These are phyloP conservation scores for Fusarium irregulare DNA, from an alignment of 2,329 filamentous ascomycete genomes.

Conservation along the genomic window DNA sequence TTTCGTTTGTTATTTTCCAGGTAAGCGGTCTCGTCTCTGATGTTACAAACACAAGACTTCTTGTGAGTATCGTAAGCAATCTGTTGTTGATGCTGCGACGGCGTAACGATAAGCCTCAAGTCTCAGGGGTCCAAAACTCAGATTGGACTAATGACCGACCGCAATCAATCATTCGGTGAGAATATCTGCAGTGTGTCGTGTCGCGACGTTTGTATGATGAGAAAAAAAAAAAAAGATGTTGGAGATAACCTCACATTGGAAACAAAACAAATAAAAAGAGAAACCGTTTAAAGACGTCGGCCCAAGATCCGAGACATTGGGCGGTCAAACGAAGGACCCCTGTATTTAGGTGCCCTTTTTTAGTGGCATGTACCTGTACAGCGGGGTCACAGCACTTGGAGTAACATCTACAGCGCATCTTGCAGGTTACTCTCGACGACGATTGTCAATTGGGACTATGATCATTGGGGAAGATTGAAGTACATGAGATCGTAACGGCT, in stretches of 20 bases:
- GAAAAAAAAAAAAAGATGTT: background rate
- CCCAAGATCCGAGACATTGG: conserved; percentile 41
- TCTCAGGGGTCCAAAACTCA: background rate
- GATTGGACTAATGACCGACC: too few relatives aligned
- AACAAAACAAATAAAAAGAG: conserved; percentile 31
- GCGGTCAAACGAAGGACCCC: conserved; percentile 38
- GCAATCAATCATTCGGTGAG: background rate
- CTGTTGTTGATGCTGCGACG: background rate
- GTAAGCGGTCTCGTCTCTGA: too few relatives aligned
- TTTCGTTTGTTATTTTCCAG: background rate
- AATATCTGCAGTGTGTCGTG: background rate
- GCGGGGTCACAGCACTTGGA: background rate
- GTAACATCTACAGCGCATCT: conserved; percentile 37
- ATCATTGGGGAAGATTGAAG: too few relatives aligned
- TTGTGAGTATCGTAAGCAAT: too few relatives aligned
- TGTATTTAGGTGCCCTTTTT: conserved; percentile 14
- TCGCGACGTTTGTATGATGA: background rate
- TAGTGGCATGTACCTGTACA: conserved; percentile 9
- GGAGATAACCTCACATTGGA: conserved; percentile 28
- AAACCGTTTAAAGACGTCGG: conserved; percentile 18
- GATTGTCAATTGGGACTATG: too few relatives aligned
- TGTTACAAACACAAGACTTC: background rate
- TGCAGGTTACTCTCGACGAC: background rate
- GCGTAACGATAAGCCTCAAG: conserved; percentile 2
- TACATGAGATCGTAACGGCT: background rate